Evolutionary conservation across 352 stramenopile genomes (phyloP).

Genomic region (Thraustochytrium striatum): DNA sequence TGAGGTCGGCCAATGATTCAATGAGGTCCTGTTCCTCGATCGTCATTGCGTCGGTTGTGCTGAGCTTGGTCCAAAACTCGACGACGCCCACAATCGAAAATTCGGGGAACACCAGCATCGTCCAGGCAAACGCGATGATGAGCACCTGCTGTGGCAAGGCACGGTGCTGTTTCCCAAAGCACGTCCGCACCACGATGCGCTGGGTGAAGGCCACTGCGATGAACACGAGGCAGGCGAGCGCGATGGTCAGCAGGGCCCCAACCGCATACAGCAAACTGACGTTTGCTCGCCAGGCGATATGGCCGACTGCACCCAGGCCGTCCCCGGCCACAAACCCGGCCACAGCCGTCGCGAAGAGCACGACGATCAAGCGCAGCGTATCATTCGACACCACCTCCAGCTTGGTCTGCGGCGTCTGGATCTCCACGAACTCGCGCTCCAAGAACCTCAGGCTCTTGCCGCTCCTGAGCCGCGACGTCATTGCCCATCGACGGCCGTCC

Average conservation of each 20-base stretch:
- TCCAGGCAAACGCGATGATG: neutral
- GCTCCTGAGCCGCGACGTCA: no score
- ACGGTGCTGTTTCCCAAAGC: neutral
- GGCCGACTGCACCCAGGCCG: neutral
- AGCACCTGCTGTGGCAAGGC: slow-evolving; percentile 32
- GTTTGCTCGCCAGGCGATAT: neutral
- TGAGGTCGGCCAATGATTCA: neutral
- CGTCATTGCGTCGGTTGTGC: neutral
- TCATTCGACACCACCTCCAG: slow-evolving; percentile 7
- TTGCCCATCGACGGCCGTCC: no score
- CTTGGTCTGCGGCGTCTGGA: slow-evolving; percentile 7
- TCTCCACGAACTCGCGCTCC: no score
- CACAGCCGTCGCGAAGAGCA: neutral
- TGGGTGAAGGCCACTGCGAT: neutral
- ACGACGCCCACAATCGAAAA: neutral
- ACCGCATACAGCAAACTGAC: neutral
- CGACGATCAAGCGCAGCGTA: neutral
- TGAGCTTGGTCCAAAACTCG: neutral
- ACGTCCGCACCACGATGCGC: slow-evolving; percentile 21
- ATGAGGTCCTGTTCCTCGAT: neutral
- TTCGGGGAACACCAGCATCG: neutral
- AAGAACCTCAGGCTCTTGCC: no score
- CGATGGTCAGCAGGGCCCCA: neutral
- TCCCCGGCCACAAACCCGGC: neutral
- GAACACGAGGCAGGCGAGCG: slow-evolving; percentile 4